Base-by-base conservation (phyloP, 2,329 filamentous ascomycete genomes). In the Escovopsis sp. region DNA sequence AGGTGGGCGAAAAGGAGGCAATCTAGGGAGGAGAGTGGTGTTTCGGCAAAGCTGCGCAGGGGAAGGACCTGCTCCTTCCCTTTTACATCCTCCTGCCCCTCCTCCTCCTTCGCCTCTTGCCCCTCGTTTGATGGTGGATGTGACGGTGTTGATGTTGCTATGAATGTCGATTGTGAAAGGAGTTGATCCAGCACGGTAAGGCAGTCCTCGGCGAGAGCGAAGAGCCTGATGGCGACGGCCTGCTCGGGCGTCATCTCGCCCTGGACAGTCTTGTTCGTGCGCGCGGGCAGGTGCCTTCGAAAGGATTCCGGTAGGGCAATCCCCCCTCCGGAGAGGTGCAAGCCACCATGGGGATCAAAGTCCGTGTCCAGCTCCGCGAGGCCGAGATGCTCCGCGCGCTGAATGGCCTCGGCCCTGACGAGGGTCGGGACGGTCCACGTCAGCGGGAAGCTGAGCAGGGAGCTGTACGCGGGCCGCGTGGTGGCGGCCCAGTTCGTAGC, bases 401-500 rank as follows among this genome's bases (percentile, higher is more conserved):
- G 58, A 48, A 80, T 71, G 21, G 87, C 86, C 27, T 73, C 66
- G 10, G 75, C 65, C 34, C 86, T 80, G 36, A 85, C 65, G 37
- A 72, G 65, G 1, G 81, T 76, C 2, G 87, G 87, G 5, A 92
- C 66, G 29, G 81, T 80, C 72, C 90, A 98, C 47, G 87, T 87
- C 42, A 86, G 68, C 14, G 90, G 86, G 66, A 90, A 93, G 28
- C 80, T 73, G 27, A 96, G 72, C 38, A 94, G 70, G 5, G 65
- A 62, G 44, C 78, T 84, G 60, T 86, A 94, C 27, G 84, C 79
- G 3, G 85, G 82, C 13, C 85, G 76, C 4, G 86, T 94, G 33
- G 70, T 62, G 30, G 68, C 63, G 37, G 76, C 67, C 70, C 90
- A 98, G 62, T 96, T 94, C 43, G 85, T 75, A 38, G 79, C 83